A percentile compares a stretch with the other conserved stretches of the same genome.
These are phyloP conservation scores for Pseudognaphalium luteoalbum DNA, from an alignment of 129 eudicot genomes.

Conservation along the genomic window DNA sequence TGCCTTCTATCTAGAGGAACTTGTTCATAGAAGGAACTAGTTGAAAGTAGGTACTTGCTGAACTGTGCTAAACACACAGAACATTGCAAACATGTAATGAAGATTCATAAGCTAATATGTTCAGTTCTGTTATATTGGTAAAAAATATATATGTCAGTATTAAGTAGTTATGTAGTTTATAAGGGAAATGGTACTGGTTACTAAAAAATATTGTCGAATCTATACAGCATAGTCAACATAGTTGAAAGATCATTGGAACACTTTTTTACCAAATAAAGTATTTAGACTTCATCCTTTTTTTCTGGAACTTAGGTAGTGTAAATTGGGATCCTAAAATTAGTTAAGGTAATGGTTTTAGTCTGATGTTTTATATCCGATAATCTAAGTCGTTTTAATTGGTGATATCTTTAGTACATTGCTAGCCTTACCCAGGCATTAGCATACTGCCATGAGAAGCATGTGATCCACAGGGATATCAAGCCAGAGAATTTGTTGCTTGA, in stretches of 20 bases:
- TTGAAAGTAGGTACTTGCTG: too few relatives aligned
- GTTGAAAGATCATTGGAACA: background rate
- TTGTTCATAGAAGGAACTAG: too few relatives aligned
- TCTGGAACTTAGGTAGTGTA: background rate
- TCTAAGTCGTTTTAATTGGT: background rate
- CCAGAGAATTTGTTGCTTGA: slow-evolving; percentile 95
- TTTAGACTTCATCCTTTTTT: background rate
- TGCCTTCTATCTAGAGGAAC: background rate
- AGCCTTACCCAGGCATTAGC: slow-evolving; percentile 87
- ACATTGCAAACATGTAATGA: background rate
- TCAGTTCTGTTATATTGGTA: slow-evolving; percentile 15
- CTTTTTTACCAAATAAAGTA: background rate
- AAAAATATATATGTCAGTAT: background rate
- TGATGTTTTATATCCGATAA: background rate
- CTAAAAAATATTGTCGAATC: slow-evolving; percentile 71
- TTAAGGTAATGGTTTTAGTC: background rate
- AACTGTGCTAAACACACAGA: background rate
- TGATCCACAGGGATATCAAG: slow-evolving; percentile 94
- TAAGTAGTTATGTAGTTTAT: slow-evolving; percentile 2
- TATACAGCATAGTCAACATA: background rate
- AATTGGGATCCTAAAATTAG: background rate
- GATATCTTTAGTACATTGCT: slow-evolving; percentile 59
- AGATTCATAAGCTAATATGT: background rate
- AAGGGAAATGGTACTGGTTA: slow-evolving; percentile 46
- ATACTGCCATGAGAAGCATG: slow-evolving; percentile 89